phyloP scores from a whole-genome alignment of 2,329 filamentous ascomycete genomes.

The Graphium sp. region DNA sequence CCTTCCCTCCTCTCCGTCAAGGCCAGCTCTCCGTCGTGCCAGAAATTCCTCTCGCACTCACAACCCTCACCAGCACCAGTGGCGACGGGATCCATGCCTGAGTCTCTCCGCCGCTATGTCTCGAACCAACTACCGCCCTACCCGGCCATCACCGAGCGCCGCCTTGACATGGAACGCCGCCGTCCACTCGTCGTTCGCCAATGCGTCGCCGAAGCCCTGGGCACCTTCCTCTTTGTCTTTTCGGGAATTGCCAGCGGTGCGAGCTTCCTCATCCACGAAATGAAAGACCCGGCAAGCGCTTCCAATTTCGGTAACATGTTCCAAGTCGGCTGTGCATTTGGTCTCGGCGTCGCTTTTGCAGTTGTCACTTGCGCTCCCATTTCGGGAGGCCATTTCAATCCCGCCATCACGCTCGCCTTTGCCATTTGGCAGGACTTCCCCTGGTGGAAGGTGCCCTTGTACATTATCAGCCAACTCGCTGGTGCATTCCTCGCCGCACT shows the following conservation, averaged over 20 bases:
- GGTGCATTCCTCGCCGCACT: conserved; percentile 37
- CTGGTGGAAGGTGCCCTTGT: conserved; percentile 37
- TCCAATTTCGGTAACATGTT: conserved; percentile 27
- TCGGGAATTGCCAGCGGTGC: conserved; percentile 35
- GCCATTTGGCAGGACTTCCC: conserved; percentile 39
- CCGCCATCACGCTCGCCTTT: conserved; percentile 27
- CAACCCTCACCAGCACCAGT: too few species aligned
- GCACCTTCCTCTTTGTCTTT: conserved; percentile 39
- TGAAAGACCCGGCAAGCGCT: conserved; percentile 8
- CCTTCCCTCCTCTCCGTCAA: too few species aligned
- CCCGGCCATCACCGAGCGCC: conserved; percentile 29
- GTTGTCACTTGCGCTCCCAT: conserved; percentile 37
- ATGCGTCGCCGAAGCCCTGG: conserved; percentile 36
- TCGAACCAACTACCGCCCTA: too few species aligned
- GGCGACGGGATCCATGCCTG: too few species aligned
- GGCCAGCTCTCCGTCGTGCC: too few species aligned
- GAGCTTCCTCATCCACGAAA: conserved; percentile 25
- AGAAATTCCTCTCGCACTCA: too few species aligned
- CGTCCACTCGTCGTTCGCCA: conserved; percentile 36
- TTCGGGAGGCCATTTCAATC: conserved; percentile 38
- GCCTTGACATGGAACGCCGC: conserved; percentile 33
- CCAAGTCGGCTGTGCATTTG: conserved; percentile 37
- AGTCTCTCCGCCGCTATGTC: too few species aligned
- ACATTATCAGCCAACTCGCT: conserved; percentile 38
- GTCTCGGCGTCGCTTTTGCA: conserved; percentile 39